Evolutionary conservation across 2,329 filamentous ascomycete genomes (phyloP).

Genomic region (Colletotrichum tabaci): DNA sequence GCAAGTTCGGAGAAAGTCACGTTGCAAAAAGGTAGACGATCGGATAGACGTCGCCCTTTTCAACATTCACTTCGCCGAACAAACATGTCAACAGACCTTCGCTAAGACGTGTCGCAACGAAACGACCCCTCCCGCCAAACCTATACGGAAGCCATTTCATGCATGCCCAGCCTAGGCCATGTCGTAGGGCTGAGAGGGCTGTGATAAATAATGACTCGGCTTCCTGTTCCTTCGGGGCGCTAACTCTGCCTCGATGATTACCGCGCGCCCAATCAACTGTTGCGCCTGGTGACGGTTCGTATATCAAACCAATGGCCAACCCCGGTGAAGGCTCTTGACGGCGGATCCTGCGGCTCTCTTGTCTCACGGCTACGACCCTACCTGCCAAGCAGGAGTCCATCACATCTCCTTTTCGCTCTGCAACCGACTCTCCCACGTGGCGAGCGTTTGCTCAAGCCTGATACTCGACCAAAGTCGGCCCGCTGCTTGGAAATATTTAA

Average conservation of each 20-base stretch:
- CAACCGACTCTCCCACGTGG: not conserved
- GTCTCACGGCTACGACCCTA: slow-evolving; percentile 3
- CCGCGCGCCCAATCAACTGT: slow-evolving; percentile 24
- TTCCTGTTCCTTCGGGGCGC: not conserved
- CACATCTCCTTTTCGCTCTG: not conserved
- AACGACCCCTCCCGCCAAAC: slow-evolving; percentile 14
- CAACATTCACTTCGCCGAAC: not conserved
- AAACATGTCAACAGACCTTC: not conserved
- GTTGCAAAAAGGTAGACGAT: not conserved
- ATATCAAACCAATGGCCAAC: slow-evolving; percentile 31
- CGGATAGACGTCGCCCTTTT: not conserved
- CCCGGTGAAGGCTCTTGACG: not conserved
- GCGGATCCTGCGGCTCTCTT: slow-evolving; percentile 34
- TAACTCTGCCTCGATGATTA: slow-evolving; percentile 15
- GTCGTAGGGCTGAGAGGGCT: slow-evolving; percentile 34
- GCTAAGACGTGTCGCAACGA: slow-evolving; percentile 12
- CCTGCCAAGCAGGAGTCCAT: slow-evolving; percentile 8
- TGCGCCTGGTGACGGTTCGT: slow-evolving; percentile 17
- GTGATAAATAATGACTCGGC: not conserved
- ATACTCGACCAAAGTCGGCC: not conserved
- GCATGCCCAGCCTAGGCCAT: slow-evolving; percentile 21
- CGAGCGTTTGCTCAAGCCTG: not conserved
- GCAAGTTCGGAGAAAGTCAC: no score
- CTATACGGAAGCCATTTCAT: slow-evolving; percentile 6
- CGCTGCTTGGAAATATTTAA: not conserved